Percentiles rank a stretch among this genome's conserved stretches.
Evolutionary conservation across 2,329 filamentous ascomycete genomes (phyloP).

Genomic region (Orbilia brochopaga): DNA sequence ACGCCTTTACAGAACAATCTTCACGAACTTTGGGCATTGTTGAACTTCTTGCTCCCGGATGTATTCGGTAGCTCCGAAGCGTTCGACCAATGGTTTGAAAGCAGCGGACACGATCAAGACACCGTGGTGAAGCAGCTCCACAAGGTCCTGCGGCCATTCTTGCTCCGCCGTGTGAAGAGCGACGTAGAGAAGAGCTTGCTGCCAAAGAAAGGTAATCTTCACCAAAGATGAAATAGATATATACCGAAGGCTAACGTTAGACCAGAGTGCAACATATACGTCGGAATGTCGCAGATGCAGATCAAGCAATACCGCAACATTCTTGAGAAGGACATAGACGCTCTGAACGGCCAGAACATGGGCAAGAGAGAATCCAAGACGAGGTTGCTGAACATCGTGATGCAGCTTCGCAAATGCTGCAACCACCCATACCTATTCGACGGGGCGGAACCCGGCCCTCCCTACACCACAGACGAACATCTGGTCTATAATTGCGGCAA

Average conservation of each 20-base stretch:
- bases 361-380: slow-evolving; percentile 98
- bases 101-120: slow-evolving; percentile 87
- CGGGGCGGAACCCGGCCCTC: slow-evolving; percentile 92
- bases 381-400: slow-evolving; percentile 94
- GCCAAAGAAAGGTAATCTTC: slow-evolving; percentile 73
- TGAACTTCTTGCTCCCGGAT: slow-evolving; percentile 97
- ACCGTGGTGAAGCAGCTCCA: slow-evolving; percentile 95
- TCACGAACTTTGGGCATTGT: slow-evolving; percentile 94
- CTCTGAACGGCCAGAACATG: slow-evolving; percentile 85
- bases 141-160: slow-evolving; percentile 87
- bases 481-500: slow-evolving; percentile 91
- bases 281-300: slow-evolving; percentile 99
- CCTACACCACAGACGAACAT: slow-evolving; percentile 98
- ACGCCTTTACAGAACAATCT: slow-evolving; percentile 97
- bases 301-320: slow-evolving; percentile 99
- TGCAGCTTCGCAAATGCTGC: slow-evolving; percentile 98
- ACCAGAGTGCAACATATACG: slow-evolving; percentile 85
- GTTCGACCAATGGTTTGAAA: slow-evolving; percentile 97
- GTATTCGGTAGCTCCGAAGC: slow-evolving; percentile 96
- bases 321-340: slow-evolving; percentile 97
- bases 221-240: not conserved
- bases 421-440: slow-evolving; percentile 99
- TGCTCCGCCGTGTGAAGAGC: slow-evolving; percentile 92
- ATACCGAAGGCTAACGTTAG: slow-evolving; percentile 25
- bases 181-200: slow-evolving; percentile 97